Conservation (phyloP, 495 filamentous ascomycete species). For the Aspergillus kassunensis region DNA sequence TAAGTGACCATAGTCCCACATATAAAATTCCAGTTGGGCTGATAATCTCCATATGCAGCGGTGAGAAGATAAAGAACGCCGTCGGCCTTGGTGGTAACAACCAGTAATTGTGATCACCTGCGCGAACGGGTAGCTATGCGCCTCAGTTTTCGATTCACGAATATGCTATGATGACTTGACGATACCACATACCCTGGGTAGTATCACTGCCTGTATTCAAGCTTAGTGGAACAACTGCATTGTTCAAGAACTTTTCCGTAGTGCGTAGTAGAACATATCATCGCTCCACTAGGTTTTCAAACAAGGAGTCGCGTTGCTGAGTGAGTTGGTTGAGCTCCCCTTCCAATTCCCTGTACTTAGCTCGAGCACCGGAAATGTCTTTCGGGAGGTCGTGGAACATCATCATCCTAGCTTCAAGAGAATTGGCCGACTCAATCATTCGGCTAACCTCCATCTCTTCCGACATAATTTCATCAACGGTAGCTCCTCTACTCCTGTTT, state of each 20-base stretch:
- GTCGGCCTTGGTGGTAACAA: slow-evolving; percentile 52
- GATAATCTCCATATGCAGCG: slow-evolving; percentile 26
- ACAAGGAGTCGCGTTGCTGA: slow-evolving; percentile 60
- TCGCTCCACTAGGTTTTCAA: slow-evolving; percentile 49
- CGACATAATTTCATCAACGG: slow-evolving; percentile 47
- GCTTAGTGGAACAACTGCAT: neutral
- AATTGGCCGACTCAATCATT: slow-evolving; percentile 35
- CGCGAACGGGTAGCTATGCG: neutral
- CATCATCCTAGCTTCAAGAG: slow-evolving; percentile 51
- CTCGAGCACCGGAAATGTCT: slow-evolving; percentile 60
- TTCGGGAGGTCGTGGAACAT: slow-evolving; percentile 66
- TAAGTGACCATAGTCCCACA: slow-evolving; percentile 25
- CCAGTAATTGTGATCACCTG: slow-evolving; percentile 4
- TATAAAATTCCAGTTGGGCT: slow-evolving; percentile 10
- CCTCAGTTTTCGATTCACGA: slow-evolving; percentile 7
- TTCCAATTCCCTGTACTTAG: slow-evolving; percentile 61
- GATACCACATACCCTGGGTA: slow-evolving; percentile 25
- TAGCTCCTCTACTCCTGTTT: slow-evolving; percentile 33
- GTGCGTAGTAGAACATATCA: slow-evolving; percentile 1
- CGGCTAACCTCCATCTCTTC: slow-evolving; percentile 40
- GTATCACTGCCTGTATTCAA: slow-evolving; percentile 20
- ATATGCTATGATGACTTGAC: slow-evolving; percentile 1
- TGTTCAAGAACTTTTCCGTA: neutral
- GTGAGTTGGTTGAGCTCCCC: slow-evolving; percentile 55
- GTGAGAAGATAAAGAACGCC: slow-evolving; percentile 57